phyloP scores from a whole-genome alignment of 495 filamentous ascomycete species.

The Terfezia boudieri region DNA sequence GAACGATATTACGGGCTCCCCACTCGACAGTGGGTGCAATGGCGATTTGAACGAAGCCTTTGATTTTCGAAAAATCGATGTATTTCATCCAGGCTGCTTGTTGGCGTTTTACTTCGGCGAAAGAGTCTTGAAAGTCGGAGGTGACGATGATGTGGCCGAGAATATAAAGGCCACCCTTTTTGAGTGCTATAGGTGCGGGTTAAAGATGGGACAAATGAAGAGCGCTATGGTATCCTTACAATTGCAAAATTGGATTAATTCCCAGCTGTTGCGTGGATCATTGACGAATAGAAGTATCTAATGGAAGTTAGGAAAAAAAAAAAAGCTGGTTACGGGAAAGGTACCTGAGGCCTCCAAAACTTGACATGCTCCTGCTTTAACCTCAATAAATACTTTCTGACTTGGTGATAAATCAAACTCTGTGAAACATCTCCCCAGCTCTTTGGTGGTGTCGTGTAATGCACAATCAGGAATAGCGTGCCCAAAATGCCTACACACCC shows the following conservation, averaged over 20 bases:
- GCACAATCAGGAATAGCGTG: constrained; percentile 59
- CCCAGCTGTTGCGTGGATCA: constrained; percentile 52
- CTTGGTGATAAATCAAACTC: constrained; percentile 76
- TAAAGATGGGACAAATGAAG: too few relatives aligned
- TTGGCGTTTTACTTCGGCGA: constrained; percentile 60
- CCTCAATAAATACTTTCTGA: constrained; percentile 65
- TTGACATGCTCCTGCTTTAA: constrained; percentile 77
- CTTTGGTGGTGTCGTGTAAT: constrained; percentile 66
- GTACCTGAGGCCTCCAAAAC: constrained; percentile 57
- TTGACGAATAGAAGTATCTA: constrained; percentile 64
- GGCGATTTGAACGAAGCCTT: constrained; percentile 70
- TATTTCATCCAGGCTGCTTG: constrained; percentile 67
- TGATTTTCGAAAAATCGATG: constrained; percentile 68
- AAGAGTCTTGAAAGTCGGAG: constrained; percentile 52
- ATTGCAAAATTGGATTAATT: constrained; percentile 77
- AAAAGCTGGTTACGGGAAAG: neutral
- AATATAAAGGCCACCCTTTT: constrained; percentile 70
- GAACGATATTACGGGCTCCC: constrained; percentile 61
- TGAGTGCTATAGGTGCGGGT: constrained; percentile 27
- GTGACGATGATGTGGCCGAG: constrained; percentile 74
- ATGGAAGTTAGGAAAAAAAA: neutral
- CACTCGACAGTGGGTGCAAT: constrained; percentile 66
- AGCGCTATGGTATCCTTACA: constrained; percentile 14
- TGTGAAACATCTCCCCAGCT: constrained; percentile 81
- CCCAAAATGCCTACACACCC: constrained; percentile 52